A percentile compares a stretch with the other conserved stretches of the same genome.
Conservation (phyloP, 177 flowering plant genomes). For the Vitis hybrid region DNA sequence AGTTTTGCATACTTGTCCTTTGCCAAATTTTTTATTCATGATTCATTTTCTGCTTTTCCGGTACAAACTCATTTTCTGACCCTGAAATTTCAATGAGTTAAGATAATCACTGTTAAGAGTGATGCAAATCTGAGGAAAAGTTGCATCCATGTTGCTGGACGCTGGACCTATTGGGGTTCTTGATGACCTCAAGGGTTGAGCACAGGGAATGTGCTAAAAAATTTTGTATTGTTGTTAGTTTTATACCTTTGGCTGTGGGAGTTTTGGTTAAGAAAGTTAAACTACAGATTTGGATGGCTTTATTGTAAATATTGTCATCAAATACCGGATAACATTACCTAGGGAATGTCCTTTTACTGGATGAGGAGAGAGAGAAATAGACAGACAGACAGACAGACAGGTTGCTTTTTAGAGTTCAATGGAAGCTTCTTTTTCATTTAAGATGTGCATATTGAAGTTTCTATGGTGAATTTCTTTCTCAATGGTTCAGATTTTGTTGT, state of each 20-base stretch:
- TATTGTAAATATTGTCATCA: neutral
- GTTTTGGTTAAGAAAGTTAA: neutral
- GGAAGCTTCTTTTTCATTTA: no score
- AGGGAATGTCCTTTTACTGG: no score
- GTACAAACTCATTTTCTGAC: neutral
- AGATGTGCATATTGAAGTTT: no score
- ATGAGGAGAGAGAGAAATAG: no score
- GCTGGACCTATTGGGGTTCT: neutral
- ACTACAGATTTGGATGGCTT: neutral
- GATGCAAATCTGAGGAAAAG: slow-evolving; percentile 2
- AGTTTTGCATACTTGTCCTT: neutral
- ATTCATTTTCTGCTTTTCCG: neutral
- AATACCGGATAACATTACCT: no score
- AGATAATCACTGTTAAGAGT: neutral
- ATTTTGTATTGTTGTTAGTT: neutral
- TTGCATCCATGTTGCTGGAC: neutral
- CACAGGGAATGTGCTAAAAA: neutral
- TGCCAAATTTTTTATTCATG: neutral
- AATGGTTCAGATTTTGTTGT: no score
- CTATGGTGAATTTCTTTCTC: no score
- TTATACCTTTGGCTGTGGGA: no score
- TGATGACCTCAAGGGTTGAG: neutral
- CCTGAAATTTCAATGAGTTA: neutral
- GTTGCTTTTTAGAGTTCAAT: no score
- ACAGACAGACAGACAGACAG: no score